Conservation (phyloP, 305 asterid genomes). For the Solanum aculeatissimum region DNA sequence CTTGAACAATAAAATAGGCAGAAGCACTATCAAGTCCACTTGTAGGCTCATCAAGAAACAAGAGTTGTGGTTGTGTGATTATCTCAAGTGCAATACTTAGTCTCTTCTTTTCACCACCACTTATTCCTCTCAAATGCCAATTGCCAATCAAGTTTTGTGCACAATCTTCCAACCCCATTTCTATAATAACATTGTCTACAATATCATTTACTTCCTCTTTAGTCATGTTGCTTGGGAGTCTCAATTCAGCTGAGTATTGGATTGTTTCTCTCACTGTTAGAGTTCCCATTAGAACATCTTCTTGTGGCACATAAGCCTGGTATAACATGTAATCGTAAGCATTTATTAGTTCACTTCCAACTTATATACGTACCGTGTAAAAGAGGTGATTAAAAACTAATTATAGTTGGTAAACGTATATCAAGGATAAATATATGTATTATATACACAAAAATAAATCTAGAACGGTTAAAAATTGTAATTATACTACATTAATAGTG, state of each 20-base stretch:
- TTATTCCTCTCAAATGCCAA: constrained; percentile 79
- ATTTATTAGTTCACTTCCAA: background rate
- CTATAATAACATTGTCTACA: constrained; percentile 45
- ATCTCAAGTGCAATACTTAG: constrained; percentile 77
- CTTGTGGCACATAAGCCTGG: constrained; percentile 87
- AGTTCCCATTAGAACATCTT: constrained; percentile 63
- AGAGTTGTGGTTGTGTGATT: constrained; percentile 47
- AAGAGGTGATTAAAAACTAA: background rate
- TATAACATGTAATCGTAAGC: background rate
- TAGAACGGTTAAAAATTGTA: background rate
- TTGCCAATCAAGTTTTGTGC: constrained; percentile 62
- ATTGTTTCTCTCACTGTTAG: constrained; percentile 62
- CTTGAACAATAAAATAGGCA: constrained; percentile 63
- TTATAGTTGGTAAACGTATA: no score
- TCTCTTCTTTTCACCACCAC: constrained; percentile 88
- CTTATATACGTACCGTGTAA: background rate
- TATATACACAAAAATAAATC: no score
- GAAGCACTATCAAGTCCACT: constrained; percentile 85
- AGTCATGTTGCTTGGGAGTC: constrained; percentile 41
- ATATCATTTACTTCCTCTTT: constrained; percentile 22
- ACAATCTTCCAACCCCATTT: constrained; percentile 79
- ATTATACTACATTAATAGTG: background rate
- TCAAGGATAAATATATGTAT: background rate
- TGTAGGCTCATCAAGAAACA: constrained; percentile 88
- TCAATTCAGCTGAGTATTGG: constrained; percentile 48